Percentiles rank a stretch among this genome's conserved stretches.
Conservation (phyloP, 176 grass and related monocot genomes). For the Musa schizocarpa region DNA sequence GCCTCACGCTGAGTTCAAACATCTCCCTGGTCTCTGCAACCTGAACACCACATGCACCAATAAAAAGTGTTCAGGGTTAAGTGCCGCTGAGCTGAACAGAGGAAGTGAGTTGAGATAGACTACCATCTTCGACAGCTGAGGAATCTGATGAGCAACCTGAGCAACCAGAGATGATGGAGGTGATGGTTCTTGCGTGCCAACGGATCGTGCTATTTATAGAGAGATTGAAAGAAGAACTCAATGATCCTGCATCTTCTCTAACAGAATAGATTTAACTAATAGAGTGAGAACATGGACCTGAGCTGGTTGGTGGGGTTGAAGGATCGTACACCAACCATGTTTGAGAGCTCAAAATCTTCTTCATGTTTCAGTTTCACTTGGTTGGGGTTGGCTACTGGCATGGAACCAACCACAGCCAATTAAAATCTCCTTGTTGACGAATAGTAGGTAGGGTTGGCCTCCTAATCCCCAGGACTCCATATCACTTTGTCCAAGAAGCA, state of each 20-base stretch:
- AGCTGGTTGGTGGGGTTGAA: not conserved
- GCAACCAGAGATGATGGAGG: not conserved
- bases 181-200: not conserved
- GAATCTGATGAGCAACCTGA: not conserved
- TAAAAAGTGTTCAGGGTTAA: too few relatives aligned
- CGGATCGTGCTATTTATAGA: conserved; percentile 4
- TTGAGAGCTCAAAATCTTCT: too few relatives aligned
- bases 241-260: not conserved
- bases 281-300: not conserved
- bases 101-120: not conserved
- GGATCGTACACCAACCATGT: too few relatives aligned
- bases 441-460: not conserved
- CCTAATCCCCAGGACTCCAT: not conserved
- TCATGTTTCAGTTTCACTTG: not conserved
- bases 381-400: conserved; percentile 10
- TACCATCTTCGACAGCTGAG: conserved; percentile 11
- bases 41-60: not conserved
- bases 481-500: too few relatives aligned
- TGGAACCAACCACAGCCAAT: conserved; percentile 3
- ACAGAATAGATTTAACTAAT: not conserved
- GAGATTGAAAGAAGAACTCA: too few relatives aligned
- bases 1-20: conserved; percentile 36
- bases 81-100: too few relatives aligned
- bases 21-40: conserved; percentile 37
- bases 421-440: not conserved